Conservation (phyloP, 768 basidiomycete species). For the Pulveroboletus sp. region DNA sequence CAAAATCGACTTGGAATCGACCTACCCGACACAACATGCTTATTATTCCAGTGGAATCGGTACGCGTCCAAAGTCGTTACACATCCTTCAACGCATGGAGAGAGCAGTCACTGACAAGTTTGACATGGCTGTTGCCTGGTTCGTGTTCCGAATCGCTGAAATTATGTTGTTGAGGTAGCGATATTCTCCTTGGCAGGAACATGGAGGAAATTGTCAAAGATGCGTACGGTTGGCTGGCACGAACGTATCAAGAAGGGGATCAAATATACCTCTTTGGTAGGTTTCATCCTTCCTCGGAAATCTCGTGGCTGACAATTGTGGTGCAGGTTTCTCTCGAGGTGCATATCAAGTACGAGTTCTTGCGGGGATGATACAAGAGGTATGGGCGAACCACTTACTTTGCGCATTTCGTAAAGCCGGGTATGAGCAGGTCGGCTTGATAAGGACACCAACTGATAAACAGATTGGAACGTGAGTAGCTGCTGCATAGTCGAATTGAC, state of each 20-base stretch:
- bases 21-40: too few species aligned
- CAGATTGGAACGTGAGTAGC: constrained; percentile 28
- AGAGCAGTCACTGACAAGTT: too few species aligned
- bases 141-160: too few species aligned
- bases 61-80: too few species aligned
- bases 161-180: too few species aligned
- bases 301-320: not conserved
- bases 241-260: constrained; percentile 31
- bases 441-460: constrained; percentile 25
- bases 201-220: constrained; percentile 33
- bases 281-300: not conserved
- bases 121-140: too few species aligned
- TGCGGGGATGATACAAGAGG: constrained; percentile 40
- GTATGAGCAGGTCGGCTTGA: constrained; percentile 20
- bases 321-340: constrained; percentile 41
- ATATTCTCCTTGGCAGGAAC: not conserved
- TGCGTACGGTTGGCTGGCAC: constrained; percentile 33
- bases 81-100: too few species aligned
- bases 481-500: constrained; percentile 17
- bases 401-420: not conserved
- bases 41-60: too few species aligned
- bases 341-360: constrained; percentile 40
- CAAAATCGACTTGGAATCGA: too few species aligned
- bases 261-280: constrained; percentile 35
- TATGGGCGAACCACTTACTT: not conserved